Evolutionary conservation across 345 rosid species (phyloP), one percentile per base, ranked within the genome.

Genomic region (Eucalyptus lansdowneana): DNA sequence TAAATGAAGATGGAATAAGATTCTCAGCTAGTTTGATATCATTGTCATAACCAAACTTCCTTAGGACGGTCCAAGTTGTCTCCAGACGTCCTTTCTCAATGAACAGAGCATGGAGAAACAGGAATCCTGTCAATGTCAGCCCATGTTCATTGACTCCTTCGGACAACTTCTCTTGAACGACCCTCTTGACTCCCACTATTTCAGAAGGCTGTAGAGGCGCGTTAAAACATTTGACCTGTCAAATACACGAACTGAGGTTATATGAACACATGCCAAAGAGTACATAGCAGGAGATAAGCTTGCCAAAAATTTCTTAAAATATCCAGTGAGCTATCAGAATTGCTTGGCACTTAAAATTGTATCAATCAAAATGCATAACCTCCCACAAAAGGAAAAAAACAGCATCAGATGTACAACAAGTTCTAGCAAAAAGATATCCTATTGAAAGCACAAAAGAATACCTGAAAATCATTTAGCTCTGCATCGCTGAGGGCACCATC

Each of bases 21-120:
- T 96, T 98, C 93, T 97, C 96, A 29, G 96, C 93, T 85, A 98
- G 98, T 94, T 95, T 96, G 88, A 98, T 97, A 90, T 98, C 99
- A 92, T 97, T 96, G 76, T 96, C 96, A 90, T 98, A 98, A 88
- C 99, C 99, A 91, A 94, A 98, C 91, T 98, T 98, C 90, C 99
- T 91, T 34, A 98, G 92, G 40, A 96, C 99, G 6, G 99, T 97
- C 99, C 99, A 98, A 22, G 99, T 97, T 86, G 99, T 96, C 97
- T 98, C 99, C 13, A 98, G 96, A 87, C 99, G 99, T 89, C 99
- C 99, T 92, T 96, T 98, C 90, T 97, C 99, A 80, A 98, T 97
- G 92, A 98, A 98, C 85, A 98, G 90, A 87, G 99, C 99, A 92
- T 98, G 99, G 89, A 98, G 96, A 92, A 97, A 98, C 69, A 98